These are phyloP conservation scores for Candida rishiriensis DNA, from an alignment of 805 yeast species.

Conservation along the genomic window DNA sequence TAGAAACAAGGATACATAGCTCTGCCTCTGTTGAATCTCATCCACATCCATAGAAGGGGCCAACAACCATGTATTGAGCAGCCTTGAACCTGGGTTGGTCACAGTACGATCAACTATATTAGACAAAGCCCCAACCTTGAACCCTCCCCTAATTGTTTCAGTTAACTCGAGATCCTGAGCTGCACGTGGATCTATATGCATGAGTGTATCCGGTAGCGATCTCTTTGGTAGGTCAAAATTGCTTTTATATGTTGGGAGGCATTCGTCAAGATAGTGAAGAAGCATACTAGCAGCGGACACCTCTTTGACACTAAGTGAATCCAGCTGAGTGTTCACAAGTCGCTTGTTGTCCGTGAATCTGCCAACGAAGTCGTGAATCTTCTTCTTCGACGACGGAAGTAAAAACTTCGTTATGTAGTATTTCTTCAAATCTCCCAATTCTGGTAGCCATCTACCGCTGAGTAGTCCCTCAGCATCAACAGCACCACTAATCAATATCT, in stretches of 20 bases:
- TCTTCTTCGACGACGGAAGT: slow-evolving; percentile 37
- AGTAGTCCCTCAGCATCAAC: slow-evolving; percentile 36
- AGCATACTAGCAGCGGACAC: slow-evolving; percentile 58
- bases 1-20: slow-evolving; percentile 41
- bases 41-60: slow-evolving; percentile 64
- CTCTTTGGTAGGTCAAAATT: slow-evolving; percentile 65
- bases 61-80: slow-evolving; percentile 76
- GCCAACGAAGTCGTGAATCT: slow-evolving; percentile 32
- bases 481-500: slow-evolving; percentile 56
- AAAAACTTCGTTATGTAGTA: slow-evolving; percentile 55
- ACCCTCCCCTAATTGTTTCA: slow-evolving; percentile 50
- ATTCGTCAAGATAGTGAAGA: slow-evolving; percentile 65
- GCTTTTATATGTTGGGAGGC: slow-evolving; percentile 63
- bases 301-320: slow-evolving; percentile 41
- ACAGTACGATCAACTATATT: slow-evolving; percentile 68
- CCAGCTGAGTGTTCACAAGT: slow-evolving; percentile 22
- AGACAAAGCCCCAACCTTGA: slow-evolving; percentile 64
- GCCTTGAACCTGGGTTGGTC: slow-evolving; percentile 76
- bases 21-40: slow-evolving; percentile 55
- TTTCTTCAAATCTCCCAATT: slow-evolving; percentile 51
- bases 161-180: slow-evolving; percentile 71
- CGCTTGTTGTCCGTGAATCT: slow-evolving; percentile 36
- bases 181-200: slow-evolving; percentile 81
- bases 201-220: slow-evolving; percentile 43
- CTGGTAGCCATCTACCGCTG: slow-evolving; percentile 52